These are phyloP conservation scores for Diddensiella santjacobensis DNA, from an alignment of 805 yeast genomes.

Conservation along the genomic window DNA sequence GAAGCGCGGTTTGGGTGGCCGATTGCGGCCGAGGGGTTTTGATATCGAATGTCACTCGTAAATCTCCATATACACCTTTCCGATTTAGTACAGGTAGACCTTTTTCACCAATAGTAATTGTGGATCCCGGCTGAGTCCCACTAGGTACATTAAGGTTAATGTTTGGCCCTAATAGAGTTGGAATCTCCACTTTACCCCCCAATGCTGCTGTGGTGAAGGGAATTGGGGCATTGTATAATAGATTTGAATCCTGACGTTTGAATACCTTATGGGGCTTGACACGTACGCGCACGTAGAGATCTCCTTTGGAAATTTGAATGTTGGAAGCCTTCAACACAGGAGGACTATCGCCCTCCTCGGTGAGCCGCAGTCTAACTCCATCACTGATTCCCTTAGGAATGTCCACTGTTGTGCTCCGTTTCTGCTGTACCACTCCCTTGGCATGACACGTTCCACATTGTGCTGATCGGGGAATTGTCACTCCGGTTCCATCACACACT, in stretches of 20 bases:
- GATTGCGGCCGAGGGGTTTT: conserved; percentile 70
- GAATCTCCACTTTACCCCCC: conserved; percentile 89
- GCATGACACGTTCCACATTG: conserved; percentile 83
- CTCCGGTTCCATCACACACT: conserved; percentile 87
- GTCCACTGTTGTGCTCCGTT: conserved; percentile 72
- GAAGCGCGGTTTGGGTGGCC: conserved; percentile 79
- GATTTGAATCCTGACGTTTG: conserved; percentile 60
- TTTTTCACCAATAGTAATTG: conserved; percentile 71
- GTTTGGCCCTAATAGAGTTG: conserved; percentile 78
- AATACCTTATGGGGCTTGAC: conserved; percentile 74
- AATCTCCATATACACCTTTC: conserved; percentile 65
- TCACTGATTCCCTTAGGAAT: conserved; percentile 86
- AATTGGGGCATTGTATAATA: conserved; percentile 61
- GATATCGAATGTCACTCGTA: conserved; percentile 70
- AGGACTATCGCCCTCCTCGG: conserved; percentile 91
- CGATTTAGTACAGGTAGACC: conserved; percentile 73
- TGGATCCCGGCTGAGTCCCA: conserved; percentile 77
- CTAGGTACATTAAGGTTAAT: conserved; percentile 75
- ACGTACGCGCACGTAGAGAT: conserved; percentile 74
- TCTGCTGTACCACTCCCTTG: conserved; percentile 69
- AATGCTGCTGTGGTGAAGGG: conserved; percentile 95
- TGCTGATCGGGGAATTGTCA: conserved; percentile 60
- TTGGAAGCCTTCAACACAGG: conserved; percentile 67
- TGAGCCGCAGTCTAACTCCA: conserved; percentile 78
- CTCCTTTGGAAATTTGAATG: conserved; percentile 73